These are phyloP conservation scores for Pestalotiopsis sp. DNA, from an alignment of 2,329 filamentous ascomycete species.

Conservation along the genomic window DNA sequence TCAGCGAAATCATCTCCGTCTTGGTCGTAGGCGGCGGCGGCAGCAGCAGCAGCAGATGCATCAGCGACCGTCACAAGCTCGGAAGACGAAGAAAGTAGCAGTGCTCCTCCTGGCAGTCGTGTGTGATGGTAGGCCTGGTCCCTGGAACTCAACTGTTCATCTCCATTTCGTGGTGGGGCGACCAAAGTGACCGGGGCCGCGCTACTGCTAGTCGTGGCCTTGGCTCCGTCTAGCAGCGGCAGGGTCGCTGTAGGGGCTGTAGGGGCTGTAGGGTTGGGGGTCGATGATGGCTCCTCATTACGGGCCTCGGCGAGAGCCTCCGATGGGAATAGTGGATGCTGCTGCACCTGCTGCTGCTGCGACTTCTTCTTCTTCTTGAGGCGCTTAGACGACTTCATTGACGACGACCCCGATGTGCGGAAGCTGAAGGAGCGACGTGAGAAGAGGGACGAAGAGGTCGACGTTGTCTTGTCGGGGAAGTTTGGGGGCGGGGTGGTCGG, in stretches of 20 bases:
- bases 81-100: neutral
- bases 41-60: constrained; percentile 21
- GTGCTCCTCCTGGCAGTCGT: neutral
- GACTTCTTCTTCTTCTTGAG: constrained; percentile 13
- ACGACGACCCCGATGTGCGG: constrained; percentile 22
- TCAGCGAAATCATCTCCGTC: constrained; percentile 63
- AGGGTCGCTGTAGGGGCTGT: neutral
- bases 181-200: neutral
- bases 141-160: constrained; percentile 18
- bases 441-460: constrained; percentile 18
- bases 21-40: constrained; percentile 32
- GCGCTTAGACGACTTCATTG: constrained; percentile 15
- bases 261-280: neutral
- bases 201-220: constrained; percentile 8
- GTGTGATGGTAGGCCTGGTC: constrained; percentile 24
- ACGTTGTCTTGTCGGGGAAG: constrained; percentile 25
- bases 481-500: constrained; percentile 31
- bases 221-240: neutral
- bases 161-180: constrained; percentile 8
- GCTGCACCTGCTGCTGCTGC: neutral
- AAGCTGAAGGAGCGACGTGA: constrained; percentile 31
- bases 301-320: neutral
- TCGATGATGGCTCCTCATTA: neutral
- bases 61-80: constrained; percentile 19
- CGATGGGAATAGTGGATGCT: neutral